Percentiles rank a stretch among this genome's conserved stretches.
These are phyloP conservation scores for Magnolia sinica DNA, from an alignment of 164 flowering plant genomes.

Conservation along the genomic window DNA sequence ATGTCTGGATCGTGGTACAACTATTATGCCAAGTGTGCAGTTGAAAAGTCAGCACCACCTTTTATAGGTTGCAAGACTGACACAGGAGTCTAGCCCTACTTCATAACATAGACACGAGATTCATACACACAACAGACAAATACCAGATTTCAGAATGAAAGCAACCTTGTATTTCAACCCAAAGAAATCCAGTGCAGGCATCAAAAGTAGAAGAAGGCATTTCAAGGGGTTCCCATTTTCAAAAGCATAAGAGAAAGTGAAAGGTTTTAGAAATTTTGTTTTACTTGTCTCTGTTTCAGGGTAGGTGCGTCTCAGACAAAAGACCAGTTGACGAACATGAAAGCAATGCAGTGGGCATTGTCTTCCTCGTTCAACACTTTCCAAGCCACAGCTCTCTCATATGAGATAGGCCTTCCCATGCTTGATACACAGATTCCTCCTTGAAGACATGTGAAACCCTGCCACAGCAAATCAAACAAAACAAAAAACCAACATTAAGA, in stretches of 20 bases:
- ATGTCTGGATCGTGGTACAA: too few species aligned
- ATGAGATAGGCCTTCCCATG: slow-evolving; percentile 98
- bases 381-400: slow-evolving; percentile 95
- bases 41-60: too few species aligned
- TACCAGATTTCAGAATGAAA: too few species aligned
- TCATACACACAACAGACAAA: too few species aligned
- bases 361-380: slow-evolving; percentile 89
- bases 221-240: background rate
- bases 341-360: slow-evolving; percentile 84
- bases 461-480: background rate
- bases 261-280: background rate
- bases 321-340: slow-evolving; percentile 94
- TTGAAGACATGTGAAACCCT: slow-evolving; percentile 89
- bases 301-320: slow-evolving; percentile 49
- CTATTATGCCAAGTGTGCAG: too few species aligned
- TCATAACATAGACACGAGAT: too few species aligned
- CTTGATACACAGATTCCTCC: slow-evolving; percentile 89
- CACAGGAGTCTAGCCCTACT: too few species aligned
- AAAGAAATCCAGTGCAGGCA: background rate
- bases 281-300: background rate
- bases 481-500: background rate
- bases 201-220: background rate
- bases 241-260: background rate
- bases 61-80: too few species aligned
- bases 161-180: too few species aligned